Evolutionary conservation across 2,329 filamentous ascomycete species (phyloP).

Genomic region (Tolypocladium capitatum): DNA sequence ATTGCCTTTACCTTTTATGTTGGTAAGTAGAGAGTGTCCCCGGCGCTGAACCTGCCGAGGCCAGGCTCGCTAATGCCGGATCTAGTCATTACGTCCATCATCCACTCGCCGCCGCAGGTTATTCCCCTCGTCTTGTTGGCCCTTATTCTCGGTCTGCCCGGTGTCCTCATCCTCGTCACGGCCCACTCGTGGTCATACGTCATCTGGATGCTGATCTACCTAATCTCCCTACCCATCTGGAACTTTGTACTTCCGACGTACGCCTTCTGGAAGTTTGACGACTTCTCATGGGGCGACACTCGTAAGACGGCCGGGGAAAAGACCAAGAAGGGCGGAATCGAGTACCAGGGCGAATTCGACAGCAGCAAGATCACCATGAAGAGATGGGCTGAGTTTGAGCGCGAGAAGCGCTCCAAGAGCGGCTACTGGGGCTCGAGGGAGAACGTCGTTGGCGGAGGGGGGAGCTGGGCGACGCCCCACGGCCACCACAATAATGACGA

Average conservation of each 20-base stretch:
- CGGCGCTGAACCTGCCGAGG: neutral
- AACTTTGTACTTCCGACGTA: slow-evolving; percentile 92
- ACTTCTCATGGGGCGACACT: slow-evolving; percentile 98
- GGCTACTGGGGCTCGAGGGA: slow-evolving; percentile 40
- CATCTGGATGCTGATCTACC: slow-evolving; percentile 93
- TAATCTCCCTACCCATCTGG: slow-evolving; percentile 87
- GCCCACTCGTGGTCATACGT: slow-evolving; percentile 89
- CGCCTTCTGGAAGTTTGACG: slow-evolving; percentile 98
- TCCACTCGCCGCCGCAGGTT: slow-evolving; percentile 61
- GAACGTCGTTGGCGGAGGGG: slow-evolving; percentile 29
- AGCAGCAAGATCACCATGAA: slow-evolving; percentile 99
- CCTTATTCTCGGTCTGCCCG: slow-evolving; percentile 86
- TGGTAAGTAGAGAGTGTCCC: slow-evolving; percentile 42
- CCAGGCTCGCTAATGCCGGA: slow-evolving; percentile 3
- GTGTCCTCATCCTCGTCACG: slow-evolving; percentile 80
- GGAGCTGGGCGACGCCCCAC: slow-evolving; percentile 29
- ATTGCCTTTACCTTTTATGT: slow-evolving; percentile 97
- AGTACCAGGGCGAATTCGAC: slow-evolving; percentile 92
- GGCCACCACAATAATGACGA: slow-evolving; percentile 38
- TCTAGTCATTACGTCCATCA: slow-evolving; percentile 73
- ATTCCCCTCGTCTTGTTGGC: slow-evolving; percentile 83
- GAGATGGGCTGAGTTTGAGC: slow-evolving; percentile 92
- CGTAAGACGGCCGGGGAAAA: slow-evolving; percentile 88
- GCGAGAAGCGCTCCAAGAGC: slow-evolving; percentile 38
- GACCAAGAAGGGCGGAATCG: slow-evolving; percentile 73